These are phyloP conservation scores for Babesia caballi DNA, from an alignment of 169 alveolate genomes.

Conservation along the genomic window DNA sequence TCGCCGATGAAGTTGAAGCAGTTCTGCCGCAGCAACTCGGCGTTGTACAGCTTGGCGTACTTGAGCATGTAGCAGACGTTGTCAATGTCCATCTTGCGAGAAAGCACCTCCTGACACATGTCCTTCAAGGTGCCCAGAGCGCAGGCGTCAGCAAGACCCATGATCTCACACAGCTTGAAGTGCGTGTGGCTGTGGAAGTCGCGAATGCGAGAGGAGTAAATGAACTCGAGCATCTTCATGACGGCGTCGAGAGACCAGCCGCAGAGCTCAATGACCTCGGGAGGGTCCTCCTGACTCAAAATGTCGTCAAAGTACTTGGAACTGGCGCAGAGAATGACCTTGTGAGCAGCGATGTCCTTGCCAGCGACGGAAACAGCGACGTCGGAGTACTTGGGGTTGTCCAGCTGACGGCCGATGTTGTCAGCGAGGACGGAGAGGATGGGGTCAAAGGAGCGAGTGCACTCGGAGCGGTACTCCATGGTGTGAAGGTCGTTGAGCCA, in stretches of 20 bases:
- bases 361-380: slow-evolving; percentile 58
- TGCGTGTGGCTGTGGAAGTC: slow-evolving; percentile 58
- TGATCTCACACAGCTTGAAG: slow-evolving; percentile 62
- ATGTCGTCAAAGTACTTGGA: slow-evolving; percentile 56
- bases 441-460: slow-evolving; percentile 22
- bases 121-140: slow-evolving; percentile 42
- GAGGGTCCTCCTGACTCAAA: slow-evolving; percentile 49
- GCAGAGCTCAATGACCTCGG: slow-evolving; percentile 47
- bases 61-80: slow-evolving; percentile 66
- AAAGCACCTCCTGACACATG: slow-evolving; percentile 61
- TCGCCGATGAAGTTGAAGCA: slow-evolving; percentile 64
- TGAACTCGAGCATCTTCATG: slow-evolving; percentile 61
- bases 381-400: slow-evolving; percentile 38
- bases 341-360: slow-evolving; percentile 67
- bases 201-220: slow-evolving; percentile 49
- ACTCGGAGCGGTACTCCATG: slow-evolving; percentile 36
- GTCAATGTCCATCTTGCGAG: slow-evolving; percentile 61
- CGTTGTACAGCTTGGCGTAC: slow-evolving; percentile 66
- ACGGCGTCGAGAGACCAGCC: slow-evolving; percentile 66
- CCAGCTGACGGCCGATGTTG: slow-evolving; percentile 41
- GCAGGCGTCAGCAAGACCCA: slow-evolving; percentile 69
- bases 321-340: slow-evolving; percentile 51
- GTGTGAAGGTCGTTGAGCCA: slow-evolving; percentile 71
- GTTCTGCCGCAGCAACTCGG: slow-evolving; percentile 56
- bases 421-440: slow-evolving; percentile 35